These are phyloP conservation scores for Aspergillus fijiensis DNA, from an alignment of 2,329 filamentous ascomycete genomes.

Conservation along the genomic window DNA sequence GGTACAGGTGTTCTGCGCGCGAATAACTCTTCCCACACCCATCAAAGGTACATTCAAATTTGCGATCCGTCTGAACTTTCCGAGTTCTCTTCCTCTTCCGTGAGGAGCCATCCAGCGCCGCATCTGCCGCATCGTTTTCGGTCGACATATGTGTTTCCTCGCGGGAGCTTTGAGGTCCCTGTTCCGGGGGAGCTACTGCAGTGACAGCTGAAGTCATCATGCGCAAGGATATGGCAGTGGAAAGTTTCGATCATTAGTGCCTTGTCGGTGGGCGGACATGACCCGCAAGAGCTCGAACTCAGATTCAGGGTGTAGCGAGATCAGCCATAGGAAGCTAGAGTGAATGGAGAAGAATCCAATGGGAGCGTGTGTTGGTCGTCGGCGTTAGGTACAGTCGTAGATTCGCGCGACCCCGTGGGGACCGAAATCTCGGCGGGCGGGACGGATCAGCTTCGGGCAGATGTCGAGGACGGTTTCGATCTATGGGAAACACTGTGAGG, in stretches of 20 bases:
- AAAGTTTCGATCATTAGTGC: constrained; percentile 15
- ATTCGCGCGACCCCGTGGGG: constrained; percentile 5
- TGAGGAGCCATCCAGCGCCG: constrained; percentile 11
- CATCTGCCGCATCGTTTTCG: constrained; percentile 17
- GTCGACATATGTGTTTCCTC: constrained; percentile 13
- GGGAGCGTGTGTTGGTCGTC: not conserved
- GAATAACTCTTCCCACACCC: constrained; percentile 96
- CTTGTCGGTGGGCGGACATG: not conserved
- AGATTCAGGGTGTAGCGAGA: not conserved
- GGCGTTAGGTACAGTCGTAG: not conserved
- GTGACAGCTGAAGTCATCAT: constrained; percentile 25
- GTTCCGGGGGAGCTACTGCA: constrained; percentile 22
- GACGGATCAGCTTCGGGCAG: not conserved
- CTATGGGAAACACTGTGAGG: not conserved
- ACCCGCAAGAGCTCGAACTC: not conserved
- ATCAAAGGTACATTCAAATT: constrained; percentile 77
- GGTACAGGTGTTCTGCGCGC: constrained; percentile 91
- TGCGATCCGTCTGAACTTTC: constrained; percentile 49
- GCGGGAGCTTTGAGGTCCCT: constrained; percentile 11
- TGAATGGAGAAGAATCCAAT: not conserved
- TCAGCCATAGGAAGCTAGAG: not conserved
- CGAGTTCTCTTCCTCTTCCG: constrained; percentile 37
- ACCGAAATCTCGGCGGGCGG: constrained; percentile 2
- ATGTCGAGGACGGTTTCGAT: not conserved
- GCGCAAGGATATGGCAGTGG: constrained; percentile 3